phyloP scores from a whole-genome alignment of 2,329 filamentous ascomycete species.

The Penicillium nordicum region DNA sequence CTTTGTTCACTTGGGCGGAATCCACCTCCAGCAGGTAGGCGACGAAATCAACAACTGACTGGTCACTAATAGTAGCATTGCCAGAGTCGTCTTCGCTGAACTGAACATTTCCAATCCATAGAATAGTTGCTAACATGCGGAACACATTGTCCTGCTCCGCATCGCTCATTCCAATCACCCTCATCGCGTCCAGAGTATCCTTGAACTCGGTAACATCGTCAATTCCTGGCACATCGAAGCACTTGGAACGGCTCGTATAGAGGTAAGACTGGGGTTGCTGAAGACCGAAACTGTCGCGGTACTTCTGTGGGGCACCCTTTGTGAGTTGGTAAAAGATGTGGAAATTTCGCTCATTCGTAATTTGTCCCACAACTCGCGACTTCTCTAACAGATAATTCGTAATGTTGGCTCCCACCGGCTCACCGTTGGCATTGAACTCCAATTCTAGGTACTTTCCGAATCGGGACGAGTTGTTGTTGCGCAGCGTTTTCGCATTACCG shows the following conservation, averaged over 20 bases:
- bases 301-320: conserved; percentile 83
- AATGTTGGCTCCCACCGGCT: conserved; percentile 94
- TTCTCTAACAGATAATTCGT: conserved; percentile 98
- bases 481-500: conserved; percentile 93
- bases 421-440: conserved; percentile 86
- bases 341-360: conserved; percentile 93
- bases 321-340: conserved; percentile 99
- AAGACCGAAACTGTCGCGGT: conserved; percentile 82
- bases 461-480: conserved; percentile 97
- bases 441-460: conserved; percentile 99
- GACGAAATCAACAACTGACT: conserved; percentile 89
- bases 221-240: conserved; percentile 88
- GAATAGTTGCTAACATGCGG: conserved; percentile 82
- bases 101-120: conserved; percentile 93
- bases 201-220: conserved; percentile 85
- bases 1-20: conserved; percentile 73
- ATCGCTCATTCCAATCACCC: conserved; percentile 82
- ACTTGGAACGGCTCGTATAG: conserved; percentile 93
- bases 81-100: conserved; percentile 87
- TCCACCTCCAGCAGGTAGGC: conserved; percentile 92
- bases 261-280: conserved; percentile 89
- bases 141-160: conserved; percentile 94
- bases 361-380: conserved; percentile 90
- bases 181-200: conserved; percentile 93
- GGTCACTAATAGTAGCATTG: conserved; percentile 81